Percentiles rank a stretch among this genome's conserved stretches.
Conservation (phyloP, 495 filamentous ascomycete genomes). For the Neurospora intermedia region DNA sequence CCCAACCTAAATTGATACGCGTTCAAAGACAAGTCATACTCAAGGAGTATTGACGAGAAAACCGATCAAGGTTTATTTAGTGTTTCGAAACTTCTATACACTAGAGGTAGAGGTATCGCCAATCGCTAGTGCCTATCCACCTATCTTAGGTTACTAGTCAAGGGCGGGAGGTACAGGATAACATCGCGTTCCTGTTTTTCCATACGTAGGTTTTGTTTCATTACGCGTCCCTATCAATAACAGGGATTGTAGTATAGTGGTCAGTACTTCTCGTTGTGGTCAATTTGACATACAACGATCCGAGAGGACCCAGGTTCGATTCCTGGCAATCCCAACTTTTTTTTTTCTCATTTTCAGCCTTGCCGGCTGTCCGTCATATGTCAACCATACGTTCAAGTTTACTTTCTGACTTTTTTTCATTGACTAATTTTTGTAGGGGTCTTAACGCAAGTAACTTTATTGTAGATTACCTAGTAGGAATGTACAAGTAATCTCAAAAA, state of each 20-base stretch:
- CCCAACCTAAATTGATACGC: too few species aligned
- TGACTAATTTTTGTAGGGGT: too few species aligned
- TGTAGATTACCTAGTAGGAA: neutral
- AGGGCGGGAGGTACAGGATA: neutral
- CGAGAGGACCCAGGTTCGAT: neutral
- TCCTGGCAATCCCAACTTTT: neutral
- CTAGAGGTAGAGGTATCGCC: too few species aligned
- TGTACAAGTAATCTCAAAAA: neutral
- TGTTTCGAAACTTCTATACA: neutral
- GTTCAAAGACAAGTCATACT: too few species aligned
- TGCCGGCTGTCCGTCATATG: neutral
- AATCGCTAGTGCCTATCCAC: too few species aligned
- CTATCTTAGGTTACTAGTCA: neutral
- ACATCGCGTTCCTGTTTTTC: neutral
- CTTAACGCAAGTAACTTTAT: neutral
- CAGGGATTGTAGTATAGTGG: neutral
- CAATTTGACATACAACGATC: neutral
- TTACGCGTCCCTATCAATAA: neutral
- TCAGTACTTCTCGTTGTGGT: neutral
- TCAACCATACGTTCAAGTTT: neutral
- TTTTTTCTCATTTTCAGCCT: neutral
- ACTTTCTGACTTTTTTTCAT: neutral
- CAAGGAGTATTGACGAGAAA: too few species aligned
- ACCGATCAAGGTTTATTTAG: too few species aligned
- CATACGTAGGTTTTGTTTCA: neutral